Conservation (phyloP, 495 filamentous ascomycete genomes). For the Xylaria intraflava region DNA sequence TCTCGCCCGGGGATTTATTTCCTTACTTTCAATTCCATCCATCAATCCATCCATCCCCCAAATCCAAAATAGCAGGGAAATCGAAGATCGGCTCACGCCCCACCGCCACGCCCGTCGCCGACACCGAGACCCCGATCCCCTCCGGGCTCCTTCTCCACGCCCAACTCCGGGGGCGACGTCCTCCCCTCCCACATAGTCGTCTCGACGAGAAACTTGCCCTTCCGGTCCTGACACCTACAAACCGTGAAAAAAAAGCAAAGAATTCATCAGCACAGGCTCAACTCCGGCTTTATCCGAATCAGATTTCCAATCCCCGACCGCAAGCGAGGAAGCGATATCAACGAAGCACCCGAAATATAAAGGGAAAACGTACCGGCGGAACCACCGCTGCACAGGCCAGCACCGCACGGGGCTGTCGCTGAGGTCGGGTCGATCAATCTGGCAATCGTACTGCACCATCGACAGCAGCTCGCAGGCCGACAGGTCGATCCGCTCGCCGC, state of each 20-base stretch:
- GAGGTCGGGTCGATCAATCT: slow-evolving; percentile 49
- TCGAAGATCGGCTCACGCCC: neutral
- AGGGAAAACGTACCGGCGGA: slow-evolving; percentile 59
- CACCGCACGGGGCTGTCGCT: slow-evolving; percentile 56
- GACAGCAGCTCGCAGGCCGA: slow-evolving; percentile 65
- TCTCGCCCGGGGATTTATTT: too few species aligned
- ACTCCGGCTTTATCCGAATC: neutral
- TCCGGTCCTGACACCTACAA: slow-evolving; percentile 63
- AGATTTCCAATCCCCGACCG: neutral
- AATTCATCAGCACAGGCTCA: neutral
- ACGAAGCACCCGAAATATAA: neutral
- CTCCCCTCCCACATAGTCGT: slow-evolving; percentile 70
- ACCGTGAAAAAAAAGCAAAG: neutral
- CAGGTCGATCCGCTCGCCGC: slow-evolving; percentile 45
- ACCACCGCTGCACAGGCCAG: slow-evolving; percentile 67
- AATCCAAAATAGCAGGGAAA: neutral
- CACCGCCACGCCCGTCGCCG: neutral
- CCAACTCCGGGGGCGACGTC: neutral
- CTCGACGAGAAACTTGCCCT: slow-evolving; percentile 62
- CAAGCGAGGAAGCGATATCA: neutral
- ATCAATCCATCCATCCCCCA: neutral
- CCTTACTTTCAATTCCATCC: too few species aligned
- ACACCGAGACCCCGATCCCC: neutral
- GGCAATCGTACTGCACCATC: slow-evolving; percentile 78
- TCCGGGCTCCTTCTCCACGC: neutral